Evolutionary conservation across 1,284 basidiomycete species (phyloP), one percentile per base, ranked within the genome.

Genomic region (Bondarzewia mesenterica): DNA sequence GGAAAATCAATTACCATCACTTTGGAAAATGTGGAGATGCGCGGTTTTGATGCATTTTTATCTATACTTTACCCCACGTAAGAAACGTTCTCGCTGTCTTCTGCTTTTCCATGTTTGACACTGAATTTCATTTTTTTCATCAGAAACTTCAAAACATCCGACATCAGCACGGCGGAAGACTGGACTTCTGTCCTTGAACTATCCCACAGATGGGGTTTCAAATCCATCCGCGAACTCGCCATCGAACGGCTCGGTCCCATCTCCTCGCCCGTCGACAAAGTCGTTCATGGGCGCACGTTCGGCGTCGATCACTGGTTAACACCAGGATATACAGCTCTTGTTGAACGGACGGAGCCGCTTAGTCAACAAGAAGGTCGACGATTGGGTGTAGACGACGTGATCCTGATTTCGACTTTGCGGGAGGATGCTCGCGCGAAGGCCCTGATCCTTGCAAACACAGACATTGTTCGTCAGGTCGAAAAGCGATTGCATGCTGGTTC

Each of bases 221-320:
- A 15, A 23, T 42, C 41, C 3, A 42, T 42, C 41, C 41, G 41
- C 2, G 4, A 42, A 22, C 21, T 42, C 12, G 20, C 41, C 10
- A 42, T 42, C 20, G 16, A 42, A 27, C 14, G 12, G 7, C 23
- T 42, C 6, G 25, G 10, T 7, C 41, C 41, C 25, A 23, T 26
- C 25, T 16, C 21, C 14, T 23, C 41, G 20, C 20, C 18, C 21
- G 41, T 42, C 7, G 41, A 42, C 21, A 16, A 42, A 26, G 21
- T 42, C 7, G 41, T 23, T 7, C 7, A 22, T 8, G 41, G 21
- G 25, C 16, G 25, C 2, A 40, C 41, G 3, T 62, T 59, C 49
- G 50, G 55, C 44, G 43, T 65, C 14, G 32, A 41, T 4, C 46
- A 57, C 18, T 65, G 63, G 63, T 55, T 64, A 5, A 48, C 50